phyloP scores from a whole-genome alignment of 495 filamentous ascomycete genomes.

The Penicillium crystallinum region DNA sequence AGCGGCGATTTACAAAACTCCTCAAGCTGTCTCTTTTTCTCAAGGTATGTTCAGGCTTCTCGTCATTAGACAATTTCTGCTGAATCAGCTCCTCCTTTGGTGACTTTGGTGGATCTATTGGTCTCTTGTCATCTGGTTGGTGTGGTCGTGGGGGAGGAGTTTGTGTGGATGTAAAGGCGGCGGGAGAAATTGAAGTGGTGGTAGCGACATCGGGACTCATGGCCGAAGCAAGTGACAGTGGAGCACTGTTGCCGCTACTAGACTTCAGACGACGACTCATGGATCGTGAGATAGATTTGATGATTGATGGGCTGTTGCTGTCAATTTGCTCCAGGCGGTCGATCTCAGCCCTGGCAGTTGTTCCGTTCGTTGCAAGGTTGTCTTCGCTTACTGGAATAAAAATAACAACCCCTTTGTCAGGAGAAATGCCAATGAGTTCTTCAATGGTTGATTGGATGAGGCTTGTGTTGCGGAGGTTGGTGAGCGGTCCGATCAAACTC shows the following conservation, averaged over 20 bases:
- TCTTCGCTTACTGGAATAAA: conserved; percentile 67
- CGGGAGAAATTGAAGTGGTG: conserved; percentile 8
- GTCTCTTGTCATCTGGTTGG: neutral
- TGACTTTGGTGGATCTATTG: neutral
- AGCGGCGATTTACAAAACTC: conserved; percentile 18
- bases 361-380: conserved; percentile 63
- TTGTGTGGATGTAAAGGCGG: neutral
- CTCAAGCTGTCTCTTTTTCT: conserved; percentile 16
- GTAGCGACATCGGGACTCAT: neutral
- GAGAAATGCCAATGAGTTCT: conserved; percentile 57
- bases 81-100: neutral
- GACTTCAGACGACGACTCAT: conserved; percentile 35
- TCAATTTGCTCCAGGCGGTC: conserved; percentile 49
- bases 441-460: conserved; percentile 66
- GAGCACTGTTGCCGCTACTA: conserved; percentile 25
- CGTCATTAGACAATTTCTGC: conserved; percentile 2
- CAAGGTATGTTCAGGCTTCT: neutral
- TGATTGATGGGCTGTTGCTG: conserved; percentile 29
- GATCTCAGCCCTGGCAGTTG: conserved; percentile 63
- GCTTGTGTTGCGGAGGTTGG: conserved; percentile 77
- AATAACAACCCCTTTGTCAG: conserved; percentile 61
- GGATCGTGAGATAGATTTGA: conserved; percentile 31
- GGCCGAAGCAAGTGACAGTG: conserved; percentile 19
- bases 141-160: neutral
- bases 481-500: conserved; percentile 62